Conservation (phyloP, 2,329 filamentous ascomycete species). For the Calonectria multiphialidica region DNA sequence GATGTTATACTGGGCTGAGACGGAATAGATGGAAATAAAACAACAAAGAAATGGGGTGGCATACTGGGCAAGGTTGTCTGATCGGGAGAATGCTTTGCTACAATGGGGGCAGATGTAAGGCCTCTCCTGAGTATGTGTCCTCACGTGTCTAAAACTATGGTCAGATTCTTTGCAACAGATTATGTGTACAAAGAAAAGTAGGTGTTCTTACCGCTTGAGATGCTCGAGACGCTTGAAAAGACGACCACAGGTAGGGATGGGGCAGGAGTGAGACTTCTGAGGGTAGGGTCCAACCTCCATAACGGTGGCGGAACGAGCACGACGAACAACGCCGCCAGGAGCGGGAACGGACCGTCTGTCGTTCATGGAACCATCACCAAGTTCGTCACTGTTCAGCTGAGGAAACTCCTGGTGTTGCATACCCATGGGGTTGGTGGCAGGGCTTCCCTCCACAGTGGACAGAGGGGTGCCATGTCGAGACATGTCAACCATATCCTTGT, state of each 20-base stretch:
- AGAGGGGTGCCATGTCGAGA: constrained; percentile 94
- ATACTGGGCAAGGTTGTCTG: constrained; percentile 99
- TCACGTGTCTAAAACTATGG: constrained; percentile 81
- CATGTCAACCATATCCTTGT: constrained; percentile 83
- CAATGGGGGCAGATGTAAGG: constrained; percentile 98
- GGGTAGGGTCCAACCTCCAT: constrained; percentile 98
- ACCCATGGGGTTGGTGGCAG: constrained; percentile 77
- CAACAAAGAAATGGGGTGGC: constrained; percentile 54
- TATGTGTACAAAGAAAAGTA: constrained; percentile 52
- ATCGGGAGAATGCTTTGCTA: constrained; percentile 98
- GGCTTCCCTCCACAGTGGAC: constrained; percentile 85
- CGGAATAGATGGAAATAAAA: constrained; percentile 36
- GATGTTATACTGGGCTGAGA: no score
- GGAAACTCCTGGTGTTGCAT: constrained; percentile 81
- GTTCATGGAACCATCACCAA: constrained; percentile 59
- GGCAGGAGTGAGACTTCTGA: constrained; percentile 98
- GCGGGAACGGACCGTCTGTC: constrained; percentile 76
- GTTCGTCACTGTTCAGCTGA: constrained; percentile 72
- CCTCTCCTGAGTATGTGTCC: constrained; percentile 99
- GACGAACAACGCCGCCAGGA: constrained; percentile 82
- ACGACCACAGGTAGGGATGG: constrained; percentile 97
- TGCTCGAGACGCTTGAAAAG: constrained; percentile 99
- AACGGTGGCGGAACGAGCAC: constrained; percentile 93
- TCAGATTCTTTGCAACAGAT: constrained; percentile 28
- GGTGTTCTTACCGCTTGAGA: constrained; percentile 87